A percentile compares a stretch with the other conserved stretches of the same genome.
These are phyloP conservation scores for Saturnispora dispora DNA, from an alignment of 805 yeast species.

Conservation along the genomic window DNA sequence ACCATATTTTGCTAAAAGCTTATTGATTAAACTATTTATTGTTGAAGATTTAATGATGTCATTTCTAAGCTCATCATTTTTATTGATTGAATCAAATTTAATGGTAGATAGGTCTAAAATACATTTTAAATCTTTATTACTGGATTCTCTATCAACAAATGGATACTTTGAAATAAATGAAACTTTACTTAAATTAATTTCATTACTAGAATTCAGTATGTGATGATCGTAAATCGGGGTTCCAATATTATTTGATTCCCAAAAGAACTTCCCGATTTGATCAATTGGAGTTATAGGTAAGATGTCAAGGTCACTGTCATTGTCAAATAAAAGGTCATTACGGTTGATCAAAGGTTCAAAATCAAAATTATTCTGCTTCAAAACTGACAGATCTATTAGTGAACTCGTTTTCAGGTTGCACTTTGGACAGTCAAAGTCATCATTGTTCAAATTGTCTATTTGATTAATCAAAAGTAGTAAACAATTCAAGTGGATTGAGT, in stretches of 20 bases:
- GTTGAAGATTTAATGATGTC: slow-evolving; percentile 17
- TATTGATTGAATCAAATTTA: slow-evolving; percentile 21
- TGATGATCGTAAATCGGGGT: slow-evolving; percentile 1
- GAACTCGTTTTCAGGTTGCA: slow-evolving; percentile 8
- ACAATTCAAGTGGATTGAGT: slow-evolving; percentile 38
- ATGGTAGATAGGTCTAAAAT: slow-evolving; percentile 19
- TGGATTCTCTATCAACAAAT: slow-evolving; percentile 12
- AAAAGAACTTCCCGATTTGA: slow-evolving; percentile 18
- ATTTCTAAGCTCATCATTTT: slow-evolving; percentile 12
- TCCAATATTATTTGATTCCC: slow-evolving; percentile 8
- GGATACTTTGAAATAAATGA: slow-evolving; percentile 22
- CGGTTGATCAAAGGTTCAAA: not conserved
- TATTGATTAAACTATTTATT: slow-evolving; percentile 16
- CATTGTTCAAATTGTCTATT: not conserved
- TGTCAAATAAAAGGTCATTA: not conserved
- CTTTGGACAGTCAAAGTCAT: slow-evolving; percentile 12
- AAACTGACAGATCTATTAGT: not conserved
- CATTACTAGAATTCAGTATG: not conserved
- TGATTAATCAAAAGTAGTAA: slow-evolving; percentile 22
- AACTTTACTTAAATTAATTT: slow-evolving; percentile 15
- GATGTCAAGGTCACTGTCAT: not conserved
- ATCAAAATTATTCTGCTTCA: slow-evolving; percentile 3
- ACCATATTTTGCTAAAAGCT: not conserved
- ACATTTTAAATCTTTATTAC: slow-evolving; percentile 16
- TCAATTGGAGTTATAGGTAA: slow-evolving; percentile 19